Evolutionary conservation across 2,329 filamentous ascomycete species (phyloP).

Genomic region (Monilinia vaccinii-corymbosi): DNA sequence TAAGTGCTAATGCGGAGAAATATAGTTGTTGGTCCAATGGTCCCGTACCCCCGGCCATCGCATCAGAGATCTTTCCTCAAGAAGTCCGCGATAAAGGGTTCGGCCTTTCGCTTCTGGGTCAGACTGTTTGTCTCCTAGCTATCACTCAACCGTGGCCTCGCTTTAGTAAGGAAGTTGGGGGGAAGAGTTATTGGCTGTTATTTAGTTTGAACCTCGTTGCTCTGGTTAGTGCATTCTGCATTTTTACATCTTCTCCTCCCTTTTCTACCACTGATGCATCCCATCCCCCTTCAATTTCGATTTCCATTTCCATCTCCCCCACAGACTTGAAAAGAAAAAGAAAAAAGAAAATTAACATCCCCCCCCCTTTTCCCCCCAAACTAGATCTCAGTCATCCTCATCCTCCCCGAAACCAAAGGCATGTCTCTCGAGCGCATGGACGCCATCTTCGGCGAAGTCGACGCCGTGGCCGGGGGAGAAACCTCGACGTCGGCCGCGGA

Average conservation of each 20-base stretch:
- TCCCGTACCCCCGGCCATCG: conserved; percentile 32
- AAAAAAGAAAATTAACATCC: no score
- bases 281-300: neutral
- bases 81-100: conserved; percentile 35
- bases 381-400: conserved; percentile 39
- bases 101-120: conserved; percentile 30
- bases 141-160: conserved; percentile 34
- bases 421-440: conserved; percentile 44
- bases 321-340: no score
- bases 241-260: neutral
- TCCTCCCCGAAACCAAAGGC: conserved; percentile 48
- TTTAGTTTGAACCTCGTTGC: conserved; percentile 33
- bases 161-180: conserved; percentile 32
- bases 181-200: conserved; percentile 33
- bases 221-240: no score
- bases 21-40: conserved; percentile 30
- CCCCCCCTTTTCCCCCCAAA: neutral
- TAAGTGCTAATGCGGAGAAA: no score
- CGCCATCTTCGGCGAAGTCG: conserved; percentile 36
- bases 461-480: conserved; percentile 25
- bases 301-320: neutral
- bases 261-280: no score
- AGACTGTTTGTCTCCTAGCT: conserved; percentile 32
- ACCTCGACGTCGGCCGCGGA: conserved; percentile 24
- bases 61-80: conserved; percentile 34